These are phyloP conservation scores for Clavariopsis aquatica DNA, from an alignment of 495 filamentous ascomycete genomes.

Conservation along the genomic window DNA sequence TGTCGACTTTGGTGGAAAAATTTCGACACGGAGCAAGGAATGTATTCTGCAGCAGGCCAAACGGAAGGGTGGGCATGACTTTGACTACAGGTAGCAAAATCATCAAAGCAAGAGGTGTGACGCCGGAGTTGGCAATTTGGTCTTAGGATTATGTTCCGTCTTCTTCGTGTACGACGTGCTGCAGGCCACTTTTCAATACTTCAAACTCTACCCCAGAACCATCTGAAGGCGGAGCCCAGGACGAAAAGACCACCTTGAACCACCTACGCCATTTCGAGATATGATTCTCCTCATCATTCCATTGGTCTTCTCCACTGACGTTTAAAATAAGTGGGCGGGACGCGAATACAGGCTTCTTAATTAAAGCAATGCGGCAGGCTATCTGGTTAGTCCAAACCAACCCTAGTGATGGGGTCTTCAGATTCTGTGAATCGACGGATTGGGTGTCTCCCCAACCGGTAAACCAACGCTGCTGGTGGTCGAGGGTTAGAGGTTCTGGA, in stretches of 20 bases:
- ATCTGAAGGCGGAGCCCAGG: conserved; percentile 56
- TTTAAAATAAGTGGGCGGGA: conserved; percentile 21
- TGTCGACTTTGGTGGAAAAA: too few species aligned
- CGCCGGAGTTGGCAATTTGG: background rate
- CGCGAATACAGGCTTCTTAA: conserved; percentile 49
- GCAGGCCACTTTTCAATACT: conserved; percentile 27
- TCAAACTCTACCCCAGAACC: conserved; percentile 33
- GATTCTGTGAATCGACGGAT: conserved; percentile 36
- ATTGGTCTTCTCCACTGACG: conserved; percentile 39
- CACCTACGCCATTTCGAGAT: conserved; percentile 57
- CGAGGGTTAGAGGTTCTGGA: conserved; percentile 62
- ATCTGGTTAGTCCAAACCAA: conserved; percentile 90
- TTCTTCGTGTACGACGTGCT: conserved; percentile 23
- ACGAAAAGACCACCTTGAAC: conserved; percentile 80
- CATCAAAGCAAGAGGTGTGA: too few species aligned
- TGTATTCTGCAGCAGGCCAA: too few species aligned
- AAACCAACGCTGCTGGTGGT: conserved; percentile 91
- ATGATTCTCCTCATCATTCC: conserved; percentile 39
- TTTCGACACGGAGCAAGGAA: too few species aligned
- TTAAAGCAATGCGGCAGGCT: conserved; percentile 74
- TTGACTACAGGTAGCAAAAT: too few species aligned
- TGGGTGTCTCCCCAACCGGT: conserved; percentile 83
- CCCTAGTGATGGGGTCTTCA: conserved; percentile 85
- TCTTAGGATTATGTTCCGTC: background rate
- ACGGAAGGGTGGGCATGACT: too few species aligned